Evolutionary conservation across 441 rosid species (phyloP).

Genomic region (Adansonia rubrostipa): DNA sequence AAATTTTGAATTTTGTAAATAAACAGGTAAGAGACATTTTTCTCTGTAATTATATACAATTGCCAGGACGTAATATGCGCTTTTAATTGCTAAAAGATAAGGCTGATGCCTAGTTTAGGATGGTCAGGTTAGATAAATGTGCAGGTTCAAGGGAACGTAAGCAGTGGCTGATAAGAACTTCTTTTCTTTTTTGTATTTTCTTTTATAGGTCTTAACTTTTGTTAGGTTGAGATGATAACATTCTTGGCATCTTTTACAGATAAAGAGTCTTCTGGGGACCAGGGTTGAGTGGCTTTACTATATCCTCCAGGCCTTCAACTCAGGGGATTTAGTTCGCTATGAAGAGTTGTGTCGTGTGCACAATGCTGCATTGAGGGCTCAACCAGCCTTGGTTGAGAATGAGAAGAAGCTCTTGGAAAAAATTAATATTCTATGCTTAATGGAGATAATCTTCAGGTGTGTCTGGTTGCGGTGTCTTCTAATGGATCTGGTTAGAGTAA

Average conservation of each 20-base stretch:
- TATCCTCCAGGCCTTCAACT: slow-evolving; percentile 90
- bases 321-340: slow-evolving; percentile 83
- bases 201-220: not conserved
- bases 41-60: not conserved
- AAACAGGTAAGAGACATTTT: not conserved
- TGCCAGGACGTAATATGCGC: not conserved
- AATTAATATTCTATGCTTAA: slow-evolving; percentile 92
- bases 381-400: slow-evolving; percentile 92
- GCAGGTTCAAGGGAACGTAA: not conserved
- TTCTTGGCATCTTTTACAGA: slow-evolving; percentile 43
- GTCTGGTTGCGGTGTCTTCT: slow-evolving; percentile 22
- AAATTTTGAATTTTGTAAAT: not conserved
- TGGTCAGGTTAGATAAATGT: not conserved
- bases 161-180: not conserved
- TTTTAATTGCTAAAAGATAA: not conserved
- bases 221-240: slow-evolving; percentile 22
- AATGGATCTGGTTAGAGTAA: not conserved
- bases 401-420: slow-evolving; percentile 87
- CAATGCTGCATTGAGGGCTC: slow-evolving; percentile 76
- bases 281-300: slow-evolving; percentile 92
- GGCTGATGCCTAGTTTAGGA: not conserved
- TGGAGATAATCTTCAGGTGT: slow-evolving; percentile 97
- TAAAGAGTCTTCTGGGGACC: slow-evolving; percentile 84
- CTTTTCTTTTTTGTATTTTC: not conserved
- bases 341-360: slow-evolving; percentile 87